Percentiles rank a stretch among this genome's conserved stretches.
phyloP scores from a whole-genome alignment of 768 basidiomycete species.

The Podaxis rugospora region DNA sequence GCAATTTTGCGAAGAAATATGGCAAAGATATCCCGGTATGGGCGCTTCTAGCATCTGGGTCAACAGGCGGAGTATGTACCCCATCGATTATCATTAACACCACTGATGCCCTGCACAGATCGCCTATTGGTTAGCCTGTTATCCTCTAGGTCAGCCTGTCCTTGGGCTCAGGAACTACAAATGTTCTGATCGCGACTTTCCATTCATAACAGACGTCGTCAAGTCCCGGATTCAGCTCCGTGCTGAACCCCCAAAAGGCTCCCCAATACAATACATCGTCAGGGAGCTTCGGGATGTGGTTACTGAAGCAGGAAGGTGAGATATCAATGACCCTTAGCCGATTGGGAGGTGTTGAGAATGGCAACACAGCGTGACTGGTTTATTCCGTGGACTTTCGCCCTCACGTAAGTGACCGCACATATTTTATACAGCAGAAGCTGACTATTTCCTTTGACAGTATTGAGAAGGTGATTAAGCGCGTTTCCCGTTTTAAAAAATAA shows the following conservation, averaged over 20 bases:
- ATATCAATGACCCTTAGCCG: conserved; percentile 11
- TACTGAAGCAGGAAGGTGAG: conserved; percentile 70
- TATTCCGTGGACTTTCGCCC: conserved; percentile 73
- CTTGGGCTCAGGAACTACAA: background rate
- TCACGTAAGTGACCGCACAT: conserved; percentile 50
- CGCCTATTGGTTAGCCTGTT: conserved; percentile 92
- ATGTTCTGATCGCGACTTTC: background rate
- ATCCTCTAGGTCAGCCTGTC: conserved; percentile 65
- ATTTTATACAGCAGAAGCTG: background rate
- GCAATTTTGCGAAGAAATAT: conserved; percentile 60
- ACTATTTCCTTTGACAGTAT: conserved; percentile 32
- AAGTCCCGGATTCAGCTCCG: conserved; percentile 90
- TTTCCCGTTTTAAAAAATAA: background rate
- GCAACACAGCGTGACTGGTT: conserved; percentile 40
- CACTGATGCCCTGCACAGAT: conserved; percentile 37
- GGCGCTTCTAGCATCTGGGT: conserved; percentile 79
- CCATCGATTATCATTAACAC: background rate
- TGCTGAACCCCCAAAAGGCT: conserved; percentile 64
- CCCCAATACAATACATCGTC: conserved; percentile 72
- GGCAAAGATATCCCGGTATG: conserved; percentile 75
- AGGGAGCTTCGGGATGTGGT: conserved; percentile 65
- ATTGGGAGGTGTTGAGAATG: background rate
- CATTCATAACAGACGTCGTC: conserved; percentile 62
- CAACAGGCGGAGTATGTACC: conserved; percentile 70
- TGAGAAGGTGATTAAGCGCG: conserved; percentile 50